phyloP scores from a whole-genome alignment of 129 eudicot species.

The Tagetes erecta region DNA sequence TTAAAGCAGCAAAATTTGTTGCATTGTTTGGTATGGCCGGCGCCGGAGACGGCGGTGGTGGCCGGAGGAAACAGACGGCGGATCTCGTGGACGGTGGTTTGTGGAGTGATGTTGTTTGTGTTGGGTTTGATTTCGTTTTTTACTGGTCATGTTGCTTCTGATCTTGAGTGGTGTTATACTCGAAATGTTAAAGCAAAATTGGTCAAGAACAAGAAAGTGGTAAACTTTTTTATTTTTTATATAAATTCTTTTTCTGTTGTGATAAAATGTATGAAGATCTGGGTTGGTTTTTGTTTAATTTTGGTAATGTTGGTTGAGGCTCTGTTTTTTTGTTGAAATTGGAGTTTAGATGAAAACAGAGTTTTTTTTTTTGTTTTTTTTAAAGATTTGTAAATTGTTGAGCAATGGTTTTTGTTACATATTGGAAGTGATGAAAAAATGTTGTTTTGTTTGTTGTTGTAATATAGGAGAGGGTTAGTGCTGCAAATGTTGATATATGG shows the following conservation, averaged over 20 bases:
- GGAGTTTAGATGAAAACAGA: constrained; percentile 12
- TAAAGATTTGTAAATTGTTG: constrained; percentile 2
- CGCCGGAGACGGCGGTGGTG: constrained; percentile 32
- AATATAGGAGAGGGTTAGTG: constrained; percentile 47
- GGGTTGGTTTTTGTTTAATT: background rate
- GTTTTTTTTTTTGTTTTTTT: background rate
- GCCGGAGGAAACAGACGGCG: constrained; percentile 42
- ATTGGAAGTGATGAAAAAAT: background rate
- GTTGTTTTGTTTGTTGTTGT: background rate
- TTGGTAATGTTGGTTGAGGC: background rate
- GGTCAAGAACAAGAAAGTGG: constrained; percentile 48
- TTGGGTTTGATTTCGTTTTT: constrained; percentile 71
- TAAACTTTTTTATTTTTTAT: constrained; percentile 5
- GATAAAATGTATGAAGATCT: constrained; percentile 12
- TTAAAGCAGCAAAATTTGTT: constrained; percentile 28
- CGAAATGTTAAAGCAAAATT: constrained; percentile 43
- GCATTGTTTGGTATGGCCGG: constrained; percentile 48
- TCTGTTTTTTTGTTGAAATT: background rate
- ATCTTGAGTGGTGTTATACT: constrained; percentile 82
- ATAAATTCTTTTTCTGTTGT: background rate
- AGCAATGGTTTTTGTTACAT: background rate
- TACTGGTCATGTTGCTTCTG: constrained; percentile 77
- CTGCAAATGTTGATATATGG: constrained; percentile 74
- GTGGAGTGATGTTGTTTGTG: constrained; percentile 73
- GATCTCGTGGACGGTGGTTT: constrained; percentile 74